These are phyloP conservation scores for Reticulascus tulasneorum DNA, from an alignment of 2,329 filamentous ascomycete genomes.

Conservation along the genomic window DNA sequence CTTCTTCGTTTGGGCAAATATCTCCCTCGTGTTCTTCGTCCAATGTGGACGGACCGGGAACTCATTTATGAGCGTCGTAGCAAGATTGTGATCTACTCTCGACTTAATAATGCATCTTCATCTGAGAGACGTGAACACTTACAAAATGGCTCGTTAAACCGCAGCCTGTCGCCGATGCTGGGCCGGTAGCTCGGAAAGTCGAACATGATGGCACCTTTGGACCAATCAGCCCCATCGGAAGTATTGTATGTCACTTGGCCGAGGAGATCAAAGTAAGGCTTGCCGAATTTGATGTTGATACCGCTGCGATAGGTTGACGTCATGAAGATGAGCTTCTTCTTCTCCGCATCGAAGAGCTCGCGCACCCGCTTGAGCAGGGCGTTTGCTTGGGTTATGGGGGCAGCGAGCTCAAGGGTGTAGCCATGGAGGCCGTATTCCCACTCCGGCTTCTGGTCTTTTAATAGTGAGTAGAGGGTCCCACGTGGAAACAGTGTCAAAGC, in stretches of 20 bases:
- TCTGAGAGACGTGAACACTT: constrained; percentile 15
- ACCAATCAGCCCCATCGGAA: constrained; percentile 44
- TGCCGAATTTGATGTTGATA: constrained; percentile 51
- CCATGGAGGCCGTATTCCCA: constrained; percentile 47
- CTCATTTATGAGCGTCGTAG: constrained; percentile 42
- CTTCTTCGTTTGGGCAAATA: constrained; percentile 39
- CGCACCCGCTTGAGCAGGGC: constrained; percentile 44
- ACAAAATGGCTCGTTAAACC: constrained; percentile 50
- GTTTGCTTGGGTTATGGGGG: constrained; percentile 46
- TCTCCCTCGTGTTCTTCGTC: constrained; percentile 49
- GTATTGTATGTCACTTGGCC: constrained; percentile 46
- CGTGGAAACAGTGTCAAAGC: too few species aligned
- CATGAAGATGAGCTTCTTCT: constrained; percentile 39
- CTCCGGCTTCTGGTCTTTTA: constrained; percentile 41
- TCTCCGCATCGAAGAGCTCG: constrained; percentile 43
- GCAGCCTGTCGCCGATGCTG: constrained; percentile 37
- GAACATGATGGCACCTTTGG: constrained; percentile 49
- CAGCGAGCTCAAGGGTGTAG: constrained; percentile 47
- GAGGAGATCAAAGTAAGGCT: constrained; percentile 43
- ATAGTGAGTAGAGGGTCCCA: too few species aligned
- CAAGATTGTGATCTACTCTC: constrained; percentile 35
- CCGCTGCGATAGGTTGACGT: constrained; percentile 47
- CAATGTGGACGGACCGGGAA: constrained; percentile 49
- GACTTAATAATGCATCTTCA: background rate
- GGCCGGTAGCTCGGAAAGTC: constrained; percentile 48